Conservation (phyloP, 225 moss, liverwort and hornwort species). For the Thuidium tamariscinum region DNA sequence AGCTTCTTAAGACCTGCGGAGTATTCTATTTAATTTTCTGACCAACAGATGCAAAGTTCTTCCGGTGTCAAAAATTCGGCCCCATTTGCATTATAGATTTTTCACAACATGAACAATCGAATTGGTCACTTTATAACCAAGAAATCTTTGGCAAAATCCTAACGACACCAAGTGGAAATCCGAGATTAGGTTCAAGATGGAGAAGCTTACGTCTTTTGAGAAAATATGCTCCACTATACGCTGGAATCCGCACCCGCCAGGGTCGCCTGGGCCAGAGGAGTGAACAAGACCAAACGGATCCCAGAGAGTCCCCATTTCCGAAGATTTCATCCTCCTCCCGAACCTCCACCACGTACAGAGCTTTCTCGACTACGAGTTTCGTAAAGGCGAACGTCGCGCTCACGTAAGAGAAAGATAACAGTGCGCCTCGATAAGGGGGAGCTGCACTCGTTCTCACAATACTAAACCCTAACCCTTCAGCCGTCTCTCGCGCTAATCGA, state of each 20-base stretch:
- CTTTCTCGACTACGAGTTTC: neutral
- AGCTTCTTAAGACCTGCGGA: neutral
- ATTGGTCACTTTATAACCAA: no score
- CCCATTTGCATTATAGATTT: neutral
- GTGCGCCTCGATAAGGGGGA: neutral
- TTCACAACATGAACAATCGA: neutral
- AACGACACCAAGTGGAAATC: neutral
- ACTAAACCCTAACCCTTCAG: neutral
- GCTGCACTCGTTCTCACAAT: neutral
- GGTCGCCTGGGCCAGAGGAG: neutral
- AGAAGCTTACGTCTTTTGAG: slow-evolving; percentile 15
- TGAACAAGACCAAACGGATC: neutral
- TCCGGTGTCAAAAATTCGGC: neutral
- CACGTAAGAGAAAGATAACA: neutral
- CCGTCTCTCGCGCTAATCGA: neutral
- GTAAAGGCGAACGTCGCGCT: neutral
- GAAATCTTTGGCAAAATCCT: neutral
- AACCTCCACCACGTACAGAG: neutral
- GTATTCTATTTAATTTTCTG: neutral
- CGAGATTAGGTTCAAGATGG: neutral
- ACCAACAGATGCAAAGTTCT: neutral
- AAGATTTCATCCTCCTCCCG: neutral
- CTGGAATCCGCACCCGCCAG: slow-evolving; percentile 21
- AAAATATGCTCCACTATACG: slow-evolving; percentile 11
- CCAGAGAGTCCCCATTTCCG: slow-evolving; percentile 10